phyloP scores from a whole-genome alignment of 805 yeast species.

The Deakozyma indianensis region DNA sequence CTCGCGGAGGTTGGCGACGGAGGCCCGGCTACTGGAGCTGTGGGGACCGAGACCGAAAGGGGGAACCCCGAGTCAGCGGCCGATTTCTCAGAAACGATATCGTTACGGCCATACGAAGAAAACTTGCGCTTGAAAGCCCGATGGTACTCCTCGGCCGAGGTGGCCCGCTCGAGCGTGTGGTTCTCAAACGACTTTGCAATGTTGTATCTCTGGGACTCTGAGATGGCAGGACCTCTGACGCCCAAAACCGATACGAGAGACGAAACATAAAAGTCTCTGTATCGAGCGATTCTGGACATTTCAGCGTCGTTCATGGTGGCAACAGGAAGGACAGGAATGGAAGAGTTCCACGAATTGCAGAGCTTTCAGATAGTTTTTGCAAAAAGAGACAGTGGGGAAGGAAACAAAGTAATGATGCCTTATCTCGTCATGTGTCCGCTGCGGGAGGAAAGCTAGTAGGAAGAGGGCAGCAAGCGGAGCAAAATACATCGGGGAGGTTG shows the following conservation, averaged over 20 bases:
- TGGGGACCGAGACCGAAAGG: neutral
- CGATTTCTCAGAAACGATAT: neutral
- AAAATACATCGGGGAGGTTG: no score
- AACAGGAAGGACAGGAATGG: no score
- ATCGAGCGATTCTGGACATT: neutral
- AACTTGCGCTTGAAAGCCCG: neutral
- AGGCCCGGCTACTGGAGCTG: neutral
- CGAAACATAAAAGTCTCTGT: neutral
- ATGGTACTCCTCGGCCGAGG: neutral
- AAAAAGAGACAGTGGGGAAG: no score
- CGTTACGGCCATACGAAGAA: neutral
- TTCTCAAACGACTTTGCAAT: neutral
- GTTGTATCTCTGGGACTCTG: neutral
- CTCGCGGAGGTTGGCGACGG: neutral
- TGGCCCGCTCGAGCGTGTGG: neutral
- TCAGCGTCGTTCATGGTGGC: neutral
- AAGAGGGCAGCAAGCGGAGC: no score
- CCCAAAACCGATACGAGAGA: neutral
- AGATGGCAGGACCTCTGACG: neutral
- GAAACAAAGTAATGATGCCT: no score
- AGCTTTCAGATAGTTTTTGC: no score
- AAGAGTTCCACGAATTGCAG: no score
- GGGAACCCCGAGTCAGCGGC: neutral
- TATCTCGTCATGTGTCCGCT: no score
- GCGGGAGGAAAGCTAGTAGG: no score